These are phyloP conservation scores for Piper betle DNA, from an alignment of 164 flowering plant species.

Conservation along the genomic window DNA sequence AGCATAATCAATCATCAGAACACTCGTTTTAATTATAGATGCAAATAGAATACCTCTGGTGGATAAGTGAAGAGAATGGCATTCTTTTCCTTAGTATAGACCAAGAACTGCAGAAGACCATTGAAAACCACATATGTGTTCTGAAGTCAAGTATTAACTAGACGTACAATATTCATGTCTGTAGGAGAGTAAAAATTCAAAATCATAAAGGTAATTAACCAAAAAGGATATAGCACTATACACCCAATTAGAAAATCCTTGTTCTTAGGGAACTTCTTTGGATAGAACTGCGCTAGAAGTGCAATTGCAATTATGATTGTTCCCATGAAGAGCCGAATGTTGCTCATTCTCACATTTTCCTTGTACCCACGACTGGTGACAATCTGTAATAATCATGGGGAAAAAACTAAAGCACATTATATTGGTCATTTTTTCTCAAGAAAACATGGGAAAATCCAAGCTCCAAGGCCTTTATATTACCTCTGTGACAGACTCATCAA, in stretches of 20 bases:
- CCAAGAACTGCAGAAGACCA: conserved; percentile 65
- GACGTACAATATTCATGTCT: not conserved
- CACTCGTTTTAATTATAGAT: not conserved
- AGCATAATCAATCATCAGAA: not conserved
- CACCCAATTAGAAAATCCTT: conserved; percentile 61
- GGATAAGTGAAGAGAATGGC: conserved; percentile 83
- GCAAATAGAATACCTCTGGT: conserved; percentile 36
- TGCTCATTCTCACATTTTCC: conserved; percentile 81
- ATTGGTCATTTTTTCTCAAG: not conserved
- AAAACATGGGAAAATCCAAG: not conserved
- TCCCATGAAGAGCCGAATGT: conserved; percentile 56
- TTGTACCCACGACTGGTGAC: conserved; percentile 57
- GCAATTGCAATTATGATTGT: conserved; percentile 55
- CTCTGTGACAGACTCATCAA: conserved; percentile 84
- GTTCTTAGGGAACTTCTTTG: conserved; percentile 89
- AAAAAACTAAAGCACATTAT: not conserved
- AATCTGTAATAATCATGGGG: conserved; percentile 28
- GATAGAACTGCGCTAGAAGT: conserved; percentile 80
- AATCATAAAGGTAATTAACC: not conserved
- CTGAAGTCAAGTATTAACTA: conserved; percentile 42
- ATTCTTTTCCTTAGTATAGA: conserved; percentile 70
- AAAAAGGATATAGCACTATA: conserved; percentile 77
- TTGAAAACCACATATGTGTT: conserved; percentile 56
- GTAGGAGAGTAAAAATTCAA: not conserved
- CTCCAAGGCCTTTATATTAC: conserved; percentile 17